Base-by-base conservation (phyloP, 2,329 filamentous ascomycete genomes). In the Colletotrichum theobromicola region DNA sequence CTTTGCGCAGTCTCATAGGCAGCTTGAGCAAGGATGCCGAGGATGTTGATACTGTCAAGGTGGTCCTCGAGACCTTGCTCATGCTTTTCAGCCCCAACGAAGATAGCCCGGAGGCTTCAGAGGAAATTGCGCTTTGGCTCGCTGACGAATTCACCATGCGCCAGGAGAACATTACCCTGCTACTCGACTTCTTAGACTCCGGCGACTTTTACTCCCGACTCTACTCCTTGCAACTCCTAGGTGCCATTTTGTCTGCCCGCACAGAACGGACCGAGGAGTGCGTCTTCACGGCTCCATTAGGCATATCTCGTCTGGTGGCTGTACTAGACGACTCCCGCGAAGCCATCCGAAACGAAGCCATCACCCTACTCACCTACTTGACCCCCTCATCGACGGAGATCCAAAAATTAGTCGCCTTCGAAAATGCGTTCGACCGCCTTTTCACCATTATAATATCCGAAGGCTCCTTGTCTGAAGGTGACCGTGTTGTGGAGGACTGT, bases 61-160 rank as follows among this genome's bases (percentile, higher is more conserved):
- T 98, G 72, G 94, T 98, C 75, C 89, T 99, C 77, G 97, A 99
- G 89, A 99, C 97, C 58, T 87, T 99, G 79, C 88, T 98, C 82
- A 96, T 97, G 93, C 92, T 99, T 53, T 98, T 98, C 83, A 92
- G 85, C 76, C 91, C 92, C 53, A 93, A 93, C 78, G 88, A 90
- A 78, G 87, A 88, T 81, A 97, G 95, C 88, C 90, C 95, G 35
- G 96, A 98, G 89, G 95, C 96, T 68, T 98, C 96, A 16, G 96
- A 98, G 77, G 97, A 99, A 84, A 97, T 99, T 79, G 94, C 94
- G 21, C 88, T 98, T 32, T 99, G 97, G 95, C 89, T 99, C 74
- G 97, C 97, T 68, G 97, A 99, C 85, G 96, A 98, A 84, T 99
- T 99, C 83, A 98, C 97, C 37, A 96, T 98, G 88, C 93, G 95